phyloP scores from a whole-genome alignment of 257 asterid genomes.

The Jacaranda copaia region DNA sequence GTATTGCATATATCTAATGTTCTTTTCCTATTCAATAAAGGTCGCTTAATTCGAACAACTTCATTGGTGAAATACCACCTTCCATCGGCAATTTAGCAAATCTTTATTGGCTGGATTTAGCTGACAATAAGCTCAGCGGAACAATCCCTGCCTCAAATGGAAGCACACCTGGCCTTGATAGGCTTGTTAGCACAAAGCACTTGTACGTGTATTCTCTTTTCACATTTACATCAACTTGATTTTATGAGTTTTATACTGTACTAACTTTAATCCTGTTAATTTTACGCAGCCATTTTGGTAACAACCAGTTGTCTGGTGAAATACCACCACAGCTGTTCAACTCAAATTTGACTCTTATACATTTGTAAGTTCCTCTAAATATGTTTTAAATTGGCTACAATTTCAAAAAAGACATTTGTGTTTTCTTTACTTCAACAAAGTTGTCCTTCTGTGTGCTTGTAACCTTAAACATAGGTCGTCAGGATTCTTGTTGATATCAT shows the following conservation, averaged over 20 bases:
- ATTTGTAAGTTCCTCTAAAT: slow-evolving; percentile 64
- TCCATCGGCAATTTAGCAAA: slow-evolving; percentile 57
- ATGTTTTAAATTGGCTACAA: background rate
- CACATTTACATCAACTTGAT: background rate
- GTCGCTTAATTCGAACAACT: slow-evolving; percentile 79
- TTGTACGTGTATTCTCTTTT: slow-evolving; percentile 57
- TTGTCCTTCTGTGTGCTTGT: background rate
- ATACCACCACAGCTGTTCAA: slow-evolving; percentile 70
- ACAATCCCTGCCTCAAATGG: slow-evolving; percentile 75
- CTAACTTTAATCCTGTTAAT: slow-evolving; percentile 1
- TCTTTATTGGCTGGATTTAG: slow-evolving; percentile 85
- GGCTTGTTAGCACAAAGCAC: slow-evolving; percentile 70
- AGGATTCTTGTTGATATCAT: background rate
- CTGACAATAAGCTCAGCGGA: slow-evolving; percentile 81
- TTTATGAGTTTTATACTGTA: background rate
- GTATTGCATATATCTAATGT: slow-evolving; percentile 13
- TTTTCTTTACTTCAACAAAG: too few relatives aligned
- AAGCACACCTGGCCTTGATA: slow-evolving; percentile 78
- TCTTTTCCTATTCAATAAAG: slow-evolving; percentile 46
- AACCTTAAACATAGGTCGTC: background rate
- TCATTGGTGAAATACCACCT: slow-evolving; percentile 77
- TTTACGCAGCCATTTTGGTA: slow-evolving; percentile 83
- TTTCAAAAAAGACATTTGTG: too few relatives aligned
- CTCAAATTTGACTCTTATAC: slow-evolving; percentile 65
- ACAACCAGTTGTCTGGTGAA: slow-evolving; percentile 73